Base-by-base conservation (phyloP, 106 monocot genomes). In the Amphibolis antarctica region DNA sequence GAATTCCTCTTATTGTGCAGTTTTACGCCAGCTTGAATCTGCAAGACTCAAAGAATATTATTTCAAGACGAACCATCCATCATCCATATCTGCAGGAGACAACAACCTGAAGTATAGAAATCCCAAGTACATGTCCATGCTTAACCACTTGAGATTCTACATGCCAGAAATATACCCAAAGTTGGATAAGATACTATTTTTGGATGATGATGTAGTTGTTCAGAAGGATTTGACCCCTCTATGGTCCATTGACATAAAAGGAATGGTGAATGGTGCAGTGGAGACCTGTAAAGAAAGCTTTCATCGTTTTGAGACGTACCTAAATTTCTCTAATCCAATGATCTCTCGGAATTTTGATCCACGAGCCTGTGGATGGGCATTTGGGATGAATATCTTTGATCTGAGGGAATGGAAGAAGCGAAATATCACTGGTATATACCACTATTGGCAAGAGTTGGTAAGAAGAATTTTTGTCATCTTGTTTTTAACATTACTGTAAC, bases 171-270 rank as follows among this genome's bases (percentile, higher is more conserved):
- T 83, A 42, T 83, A 74, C 10, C 83, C 83, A 31, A 83, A 79
- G 51, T 51, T 83, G 30, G 66, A 83, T 55, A 83, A 83, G 63
- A 77, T 83, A 47, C 60, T 83, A 42, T 83, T 83, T 49, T 68
- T 83, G 55, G 83, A 83, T 69, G 83, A 83, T 60, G 83, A 83
- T 69, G 73, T 83, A 54, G 79, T 83, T 43, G 79, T 83, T 53
- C 83, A 83, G 60, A 76, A 63, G 62, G 83, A 83, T 70, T 57
- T 83, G 65, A 79, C 83, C 1, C 62, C 73, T n/a, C 76, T 83
- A n/a, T 83, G 83, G 83, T 76, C 79, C 18, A 67, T 83, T 24
- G 59, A 83, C 53, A 66, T 83, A 69, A 79, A 73, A 66, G 83
- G 79, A 27, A 79, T 76, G 79, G 83, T 83, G 60, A 83, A 83